Base-by-base conservation (phyloP, 148 eudicot species). In the Chenopodium album region DNA sequence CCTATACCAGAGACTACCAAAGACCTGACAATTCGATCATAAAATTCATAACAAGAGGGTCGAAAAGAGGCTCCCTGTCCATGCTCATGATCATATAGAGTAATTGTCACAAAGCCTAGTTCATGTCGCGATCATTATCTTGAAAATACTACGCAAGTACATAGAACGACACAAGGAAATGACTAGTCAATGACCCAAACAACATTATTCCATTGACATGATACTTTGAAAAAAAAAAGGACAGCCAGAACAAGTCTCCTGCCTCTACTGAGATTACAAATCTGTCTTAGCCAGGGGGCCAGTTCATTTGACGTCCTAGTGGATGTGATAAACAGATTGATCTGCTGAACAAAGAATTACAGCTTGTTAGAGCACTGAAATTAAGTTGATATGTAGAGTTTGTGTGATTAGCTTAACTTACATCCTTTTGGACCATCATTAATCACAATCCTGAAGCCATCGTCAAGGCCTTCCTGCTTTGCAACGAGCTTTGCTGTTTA, bases 281-380 rank as follows among this genome's bases (percentile, higher is more conserved):
- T 60, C 44, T n/a, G 23, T 16, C 73, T 90, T 92, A 93, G 84
- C 98, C 98, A 54, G 97, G 92, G 22, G 98, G 98, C 97, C 98
- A 95, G 88, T 91, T 91, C 97, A 95, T 92, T 81, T 93, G 95
- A 59, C 98, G 93, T 81, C 97, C 98, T 72, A 75, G 29, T 95
- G 98, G 80, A 95, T 80, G 83, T 93, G 98, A 79, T 91, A 92
- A 75, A 95, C 97, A 74, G 96, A 93, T 93, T 95, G 97, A 73
- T 94, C 97, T 94, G 79, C 79, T 62, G 86, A 71, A 76, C 54
- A 44, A 50, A 67, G 29, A 28, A 34, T 81, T 7, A 16, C 37
- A 50, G 66, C 29, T 78, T 28, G 75, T 80, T 44, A 76, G 37
- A 31, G 10, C 29, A 72, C 19, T 66, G 12, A 31, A 66, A 65